A percentile compares a stretch with the other conserved stretches of the same genome.
Conservation (phyloP, 192 early-diverging fungal species). For the Podila minutissima region DNA sequence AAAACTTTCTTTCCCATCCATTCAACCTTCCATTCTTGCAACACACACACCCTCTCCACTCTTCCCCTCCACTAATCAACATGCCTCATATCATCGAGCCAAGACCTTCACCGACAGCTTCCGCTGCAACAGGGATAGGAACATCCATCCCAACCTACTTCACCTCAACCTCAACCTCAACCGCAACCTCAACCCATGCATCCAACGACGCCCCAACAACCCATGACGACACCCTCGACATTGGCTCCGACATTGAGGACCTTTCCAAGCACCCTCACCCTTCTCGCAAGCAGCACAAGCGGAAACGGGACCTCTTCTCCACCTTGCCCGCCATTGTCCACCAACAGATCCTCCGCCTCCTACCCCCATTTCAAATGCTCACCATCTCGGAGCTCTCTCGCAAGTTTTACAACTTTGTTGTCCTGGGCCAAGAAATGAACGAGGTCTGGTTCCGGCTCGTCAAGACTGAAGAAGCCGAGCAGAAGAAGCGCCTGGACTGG, state of each 20-base stretch:
- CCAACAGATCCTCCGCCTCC: constrained; percentile 26
- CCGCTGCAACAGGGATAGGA: constrained; percentile 36
- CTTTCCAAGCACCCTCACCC: neutral
- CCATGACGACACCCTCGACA: neutral
- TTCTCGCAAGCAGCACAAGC: neutral
- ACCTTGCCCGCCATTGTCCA: constrained; percentile 20
- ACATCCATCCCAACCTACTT: neutral
- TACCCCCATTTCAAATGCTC: constrained; percentile 48
- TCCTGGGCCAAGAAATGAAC: constrained; percentile 46
- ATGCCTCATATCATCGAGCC: constrained; percentile 37
- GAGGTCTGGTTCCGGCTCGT: constrained; percentile 51
- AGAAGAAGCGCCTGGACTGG: constrained; percentile 44
- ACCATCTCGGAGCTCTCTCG: constrained; percentile 49
- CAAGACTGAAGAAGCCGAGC: constrained; percentile 39
- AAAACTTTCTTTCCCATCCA: neutral
- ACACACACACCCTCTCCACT: neutral
- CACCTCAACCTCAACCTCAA: neutral
- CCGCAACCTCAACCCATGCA: neutral
- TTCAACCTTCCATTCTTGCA: neutral
- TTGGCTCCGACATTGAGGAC: neutral
- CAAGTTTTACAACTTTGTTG: constrained; percentile 46
- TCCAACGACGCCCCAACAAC: neutral
- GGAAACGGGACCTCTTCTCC: constrained; percentile 29
- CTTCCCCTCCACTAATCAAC: neutral
- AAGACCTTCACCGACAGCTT: constrained; percentile 36